phyloP scores from a whole-genome alignment of 2,329 filamentous ascomycete species.

The Fusarium goolgardi region DNA sequence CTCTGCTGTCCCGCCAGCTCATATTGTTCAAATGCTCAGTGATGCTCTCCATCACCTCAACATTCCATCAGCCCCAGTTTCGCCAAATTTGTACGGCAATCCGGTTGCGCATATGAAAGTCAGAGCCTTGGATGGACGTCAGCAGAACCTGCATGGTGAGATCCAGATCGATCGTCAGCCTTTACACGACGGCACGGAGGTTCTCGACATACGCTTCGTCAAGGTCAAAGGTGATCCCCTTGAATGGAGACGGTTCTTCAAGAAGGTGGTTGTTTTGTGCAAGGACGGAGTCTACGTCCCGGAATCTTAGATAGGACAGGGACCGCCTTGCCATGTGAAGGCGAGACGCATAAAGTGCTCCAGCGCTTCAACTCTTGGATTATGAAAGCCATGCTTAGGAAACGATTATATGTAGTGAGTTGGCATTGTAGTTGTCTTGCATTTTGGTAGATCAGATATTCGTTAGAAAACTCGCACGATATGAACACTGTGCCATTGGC shows the following conservation, averaged over 20 bases:
- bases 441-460: neutral
- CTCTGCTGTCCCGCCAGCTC: conserved; percentile 78
- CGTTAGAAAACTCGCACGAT: neutral
- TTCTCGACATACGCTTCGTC: conserved; percentile 89
- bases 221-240: conserved; percentile 96
- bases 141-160: conserved; percentile 79
- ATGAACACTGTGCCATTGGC: neutral
- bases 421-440: neutral
- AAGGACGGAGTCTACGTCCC: conserved; percentile 80
- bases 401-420: conserved; percentile 5
- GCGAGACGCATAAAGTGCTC: neutral
- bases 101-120: conserved; percentile 75
- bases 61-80: conserved; percentile 72
- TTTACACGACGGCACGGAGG: conserved; percentile 67
- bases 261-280: conserved; percentile 89
- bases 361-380: neutral
- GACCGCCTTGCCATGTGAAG: conserved; percentile 33
- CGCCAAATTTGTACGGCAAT: conserved; percentile 63
- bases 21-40: conserved; percentile 82
- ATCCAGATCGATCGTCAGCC: conserved; percentile 76
- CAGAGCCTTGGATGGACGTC: conserved; percentile 76
- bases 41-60: conserved; percentile 88
- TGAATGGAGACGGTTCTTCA: conserved; percentile 97
- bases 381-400: conserved; percentile 18
- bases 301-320: conserved; percentile 52